Evolutionary conservation across 768 basidiomycete genomes (phyloP), one percentile per base, ranked within the genome.

Genomic region (Leccinum olivaceopallidum): DNA sequence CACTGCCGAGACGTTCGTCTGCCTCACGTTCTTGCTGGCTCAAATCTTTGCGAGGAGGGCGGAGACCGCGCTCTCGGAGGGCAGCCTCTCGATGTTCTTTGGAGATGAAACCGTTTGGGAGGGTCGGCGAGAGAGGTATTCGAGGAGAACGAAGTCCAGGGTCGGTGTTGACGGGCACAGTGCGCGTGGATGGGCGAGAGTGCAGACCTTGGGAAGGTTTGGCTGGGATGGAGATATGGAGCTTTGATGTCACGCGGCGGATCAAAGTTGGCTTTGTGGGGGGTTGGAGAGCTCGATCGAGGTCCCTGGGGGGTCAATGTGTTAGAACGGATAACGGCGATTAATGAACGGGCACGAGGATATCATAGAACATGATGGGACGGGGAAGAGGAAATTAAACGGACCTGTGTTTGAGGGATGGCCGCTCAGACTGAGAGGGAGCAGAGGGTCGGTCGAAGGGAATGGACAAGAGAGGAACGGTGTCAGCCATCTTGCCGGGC

Each of bases 11-110:
- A 78, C 81, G 69, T 71, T 76, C 26, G 67, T 74, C 71, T 71
- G 81, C 55, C 79, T 77, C 70, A 72, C 79, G 64, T 72, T 81
- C 74, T 55, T 75, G 74, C 47, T 67, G 49, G 50, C 75, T 79
- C 6, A 77, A 71, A 54, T 75, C 74, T 37, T 69, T 73, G 26
- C 60, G 44, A 2, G 81, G 79, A 24, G 87, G 85, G 3, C 83
- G 74, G 42, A 88, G 75, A 0, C 86, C 86, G 34, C 85, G 80
- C 64, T 81, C 85, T 13, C 86, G 80, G 22, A 88, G 77, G 2
- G 86, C 86, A 4, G 83, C 85, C 51, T 85, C 81, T 22, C 72
- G 57, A 22, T 65, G 61, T 6, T 60, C 59, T 44, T 55, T 69
- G 1, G 74, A 74, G 51, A 58, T n/a, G 18, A 71, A 61, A 20